Evolutionary conservation across 805 yeast genomes (phyloP).

Genomic region (Saccharomycopsis guyanensis): DNA sequence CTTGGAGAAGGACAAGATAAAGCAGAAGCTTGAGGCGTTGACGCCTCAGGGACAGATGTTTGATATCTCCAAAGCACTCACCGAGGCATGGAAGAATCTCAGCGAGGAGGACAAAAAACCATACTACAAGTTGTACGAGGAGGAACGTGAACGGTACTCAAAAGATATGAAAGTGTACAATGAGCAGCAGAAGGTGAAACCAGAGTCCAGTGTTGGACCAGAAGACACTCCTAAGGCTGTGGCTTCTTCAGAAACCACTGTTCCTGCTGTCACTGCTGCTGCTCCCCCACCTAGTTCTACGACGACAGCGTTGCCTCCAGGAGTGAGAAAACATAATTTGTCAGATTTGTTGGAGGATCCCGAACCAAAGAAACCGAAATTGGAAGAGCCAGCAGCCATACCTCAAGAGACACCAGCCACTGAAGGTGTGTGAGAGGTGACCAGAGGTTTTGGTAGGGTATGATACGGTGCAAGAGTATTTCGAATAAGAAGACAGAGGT

Average conservation of each 20-base stretch:
- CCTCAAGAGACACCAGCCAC: too few relatives aligned
- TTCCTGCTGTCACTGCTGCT: background rate
- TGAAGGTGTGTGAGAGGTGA: too few relatives aligned
- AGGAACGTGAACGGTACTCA: constrained; percentile 68
- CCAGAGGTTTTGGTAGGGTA: too few relatives aligned
- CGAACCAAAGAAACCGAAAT: background rate
- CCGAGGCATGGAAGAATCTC: constrained; percentile 80
- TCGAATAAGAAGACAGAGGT: too few relatives aligned
- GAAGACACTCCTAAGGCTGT: background rate
- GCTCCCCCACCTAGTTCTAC: too few relatives aligned
- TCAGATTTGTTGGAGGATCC: background rate
- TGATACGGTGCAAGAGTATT: too few relatives aligned
- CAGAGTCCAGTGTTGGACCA: background rate
- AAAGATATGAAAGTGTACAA: constrained; percentile 58
- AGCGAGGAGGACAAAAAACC: constrained; percentile 64
- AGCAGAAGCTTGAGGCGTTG: constrained; percentile 43
- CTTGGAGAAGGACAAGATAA: constrained; percentile 66
- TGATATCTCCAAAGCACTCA: constrained; percentile 70
- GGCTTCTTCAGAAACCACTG: background rate
- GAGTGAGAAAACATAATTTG: background rate
- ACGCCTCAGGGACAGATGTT: constrained; percentile 41
- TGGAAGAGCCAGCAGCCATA: too few relatives aligned
- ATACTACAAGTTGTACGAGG: constrained; percentile 66
- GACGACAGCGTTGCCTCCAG: constrained; percentile 1
- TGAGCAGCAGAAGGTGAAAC: constrained; percentile 14